Base-by-base conservation (phyloP, 1,284 basidiomycete species). In the Boletus albobrunnescens region DNA sequence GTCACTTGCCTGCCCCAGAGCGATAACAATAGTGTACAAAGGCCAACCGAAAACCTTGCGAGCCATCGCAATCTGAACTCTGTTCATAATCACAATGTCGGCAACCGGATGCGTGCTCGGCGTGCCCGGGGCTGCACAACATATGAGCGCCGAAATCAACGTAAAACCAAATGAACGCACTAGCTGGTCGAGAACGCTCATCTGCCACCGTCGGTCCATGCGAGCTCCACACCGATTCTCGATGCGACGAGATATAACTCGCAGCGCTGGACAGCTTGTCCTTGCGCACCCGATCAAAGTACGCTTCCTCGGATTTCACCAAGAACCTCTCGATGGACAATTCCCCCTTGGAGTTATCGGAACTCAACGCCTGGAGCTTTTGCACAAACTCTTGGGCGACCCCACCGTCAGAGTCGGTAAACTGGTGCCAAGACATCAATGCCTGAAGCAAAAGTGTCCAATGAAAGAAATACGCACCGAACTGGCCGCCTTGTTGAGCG, bases 311-410 rank as follows among this genome's bases (percentile, higher is more conserved):
- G 57, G 87, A 91, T 74, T 93, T 94, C 57, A 83, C 76, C 56
- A 95, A 70, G 75, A 78, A 95, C 64, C 88, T 87, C 64, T 94
- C 92, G 56, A 95, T 95, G 39, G 90, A 94, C 32, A 95, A 67
- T 59, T 95, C 92, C 50, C 82, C 79, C 71, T 91, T 91, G 6
- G 92, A 95, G 63, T 95, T 95, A 50, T 90, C 87, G 0, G 90
- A 73, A 37, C 80, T 84, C 44, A 96, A 77, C 52, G 68, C 67
- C 61, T 91, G 84, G 37, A 96, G 71, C 64, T 89, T 92, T 58
- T 89, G 82, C 22, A 94, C 86, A 64, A 96, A 94, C 44, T 89
- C 83, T 42, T 87, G 81, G 13, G 91, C 87, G 42, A 95, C 91
- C 51, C 91, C 90, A 36, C 92, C 92, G 64, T 94, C 90, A 1